Base-by-base conservation (phyloP, 345 rosid genomes). In the Hypericum perforatum region DNA sequence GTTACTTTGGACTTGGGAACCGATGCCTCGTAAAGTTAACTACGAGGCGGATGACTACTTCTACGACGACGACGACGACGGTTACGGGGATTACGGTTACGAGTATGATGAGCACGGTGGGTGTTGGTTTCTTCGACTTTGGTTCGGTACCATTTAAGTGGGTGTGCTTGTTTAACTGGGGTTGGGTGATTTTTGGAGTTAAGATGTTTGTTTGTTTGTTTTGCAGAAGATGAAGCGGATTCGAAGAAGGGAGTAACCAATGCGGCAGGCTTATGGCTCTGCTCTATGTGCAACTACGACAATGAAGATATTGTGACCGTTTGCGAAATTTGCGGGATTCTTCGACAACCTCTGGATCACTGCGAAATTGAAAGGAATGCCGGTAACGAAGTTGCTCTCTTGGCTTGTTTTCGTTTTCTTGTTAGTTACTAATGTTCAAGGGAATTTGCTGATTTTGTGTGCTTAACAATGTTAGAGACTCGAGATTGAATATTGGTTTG, bases 291-390 rank as follows among this genome's bases (percentile, higher is more conserved):
- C 70, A 89, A 94, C n/a, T 89, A 89, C 57, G 94, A 94, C 58
- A 94, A 94, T 61, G 86, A 79, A 5, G 91, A 79, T 56, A 45
- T 66, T 54, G 54, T 94, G 89, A 55, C 75, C 58, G 80, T 62
- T 10, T 94, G 99, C 70, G 99, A 94, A 69, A 76, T 94, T 37
- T 89, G 99, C 54, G 97, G 95, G 53, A 89, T 89, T 69, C 71
- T 94, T 65, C 86, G 88, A 9, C 62, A 59, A 54, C 87, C 94
- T 11, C 60, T 63, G 2, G 32, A 22, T 22, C 32, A 53, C 55
- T 67, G 51, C 48, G 68, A 41, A 55, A 43, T 43, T 51, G 67
- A 56, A 47, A 79, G 67, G 61, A 76, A 40, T 65, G 57, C 76
- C 71, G 89, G 97, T 94, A 70, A 37, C n/a, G 57, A 39, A 7